phyloP scores from a whole-genome alignment of 2,329 filamentous ascomycete species.

The Sphaerulina populicola region DNA sequence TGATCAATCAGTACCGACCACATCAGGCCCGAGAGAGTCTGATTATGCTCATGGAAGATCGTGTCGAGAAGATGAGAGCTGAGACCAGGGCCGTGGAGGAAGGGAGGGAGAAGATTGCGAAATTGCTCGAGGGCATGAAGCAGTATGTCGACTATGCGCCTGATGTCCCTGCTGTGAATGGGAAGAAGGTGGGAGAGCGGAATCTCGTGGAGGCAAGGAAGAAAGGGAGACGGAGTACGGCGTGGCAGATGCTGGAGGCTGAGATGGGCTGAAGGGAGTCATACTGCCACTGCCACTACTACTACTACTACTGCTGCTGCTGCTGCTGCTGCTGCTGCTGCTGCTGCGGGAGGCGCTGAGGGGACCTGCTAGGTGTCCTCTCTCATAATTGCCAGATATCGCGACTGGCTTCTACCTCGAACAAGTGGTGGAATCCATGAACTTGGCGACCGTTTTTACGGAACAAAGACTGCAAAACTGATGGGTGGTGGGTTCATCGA shows the following conservation, averaged over 20 bases:
- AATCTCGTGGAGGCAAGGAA: slow-evolving; percentile 20
- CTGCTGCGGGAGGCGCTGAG: background rate
- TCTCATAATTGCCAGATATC: background rate
- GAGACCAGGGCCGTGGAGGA: slow-evolving; percentile 64
- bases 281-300: background rate
- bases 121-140: slow-evolving; percentile 59
- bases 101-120: slow-evolving; percentile 63
- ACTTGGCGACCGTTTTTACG: background rate
- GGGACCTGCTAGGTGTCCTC: no score
- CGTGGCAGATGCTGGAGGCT: slow-evolving; percentile 34
- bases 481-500: no score
- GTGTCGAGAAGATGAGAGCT: slow-evolving; percentile 60
- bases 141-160: background rate
- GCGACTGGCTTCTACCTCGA: background rate
- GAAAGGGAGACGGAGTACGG: slow-evolving; percentile 28
- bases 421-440: background rate
- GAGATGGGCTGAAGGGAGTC: slow-evolving; percentile 22
- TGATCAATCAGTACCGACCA: slow-evolving; percentile 88
- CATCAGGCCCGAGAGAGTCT: slow-evolving; percentile 85
- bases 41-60: slow-evolving; percentile 79
- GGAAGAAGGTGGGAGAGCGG: background rate
- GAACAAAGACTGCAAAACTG: background rate
- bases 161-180: background rate
- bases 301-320: background rate
- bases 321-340: background rate